phyloP scores from a whole-genome alignment of 176 grass and related monocot genomes.

The Stipa capillata region DNA sequence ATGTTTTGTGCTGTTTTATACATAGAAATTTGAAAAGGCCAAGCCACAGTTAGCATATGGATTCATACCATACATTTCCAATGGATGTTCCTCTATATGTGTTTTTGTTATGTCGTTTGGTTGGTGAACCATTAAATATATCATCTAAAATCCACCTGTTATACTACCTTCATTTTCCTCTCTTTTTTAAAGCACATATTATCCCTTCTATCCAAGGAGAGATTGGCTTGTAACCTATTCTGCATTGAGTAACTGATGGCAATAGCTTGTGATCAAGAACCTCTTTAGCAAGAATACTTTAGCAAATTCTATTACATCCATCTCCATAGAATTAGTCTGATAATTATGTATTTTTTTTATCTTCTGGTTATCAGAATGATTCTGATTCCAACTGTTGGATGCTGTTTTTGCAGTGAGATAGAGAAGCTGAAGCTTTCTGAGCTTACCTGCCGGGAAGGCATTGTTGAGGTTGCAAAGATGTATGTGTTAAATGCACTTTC shows the following conservation, averaged over 20 bases:
- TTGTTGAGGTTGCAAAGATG: conserved; percentile 89
- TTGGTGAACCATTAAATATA: not conserved
- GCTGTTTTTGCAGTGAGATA: conserved; percentile 62
- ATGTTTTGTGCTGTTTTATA: not conserved
- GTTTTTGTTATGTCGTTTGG: not conserved
- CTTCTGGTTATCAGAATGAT: not conserved
- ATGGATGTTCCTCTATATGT: not conserved
- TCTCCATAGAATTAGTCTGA: not conserved
- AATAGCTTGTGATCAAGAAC: not conserved
- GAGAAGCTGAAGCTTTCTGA: conserved; percentile 93
- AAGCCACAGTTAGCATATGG: not conserved
- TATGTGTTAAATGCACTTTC: conserved; percentile 22
- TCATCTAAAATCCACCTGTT: not conserved
- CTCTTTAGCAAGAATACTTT: not conserved
- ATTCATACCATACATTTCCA: not conserved
- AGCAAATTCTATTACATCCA: not conserved
- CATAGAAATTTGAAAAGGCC: not conserved
- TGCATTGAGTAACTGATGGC: not conserved
- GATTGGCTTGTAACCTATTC: not conserved
- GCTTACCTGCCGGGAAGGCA: conserved; percentile 76
- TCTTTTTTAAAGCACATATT: not conserved
- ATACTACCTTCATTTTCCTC: too few relatives aligned
- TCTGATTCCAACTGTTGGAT: not conserved
- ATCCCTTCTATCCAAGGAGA: not conserved
- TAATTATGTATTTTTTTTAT: not conserved